phyloP scores from a whole-genome alignment of 2,329 filamentous ascomycete genomes.

The Bisporella sp. region DNA sequence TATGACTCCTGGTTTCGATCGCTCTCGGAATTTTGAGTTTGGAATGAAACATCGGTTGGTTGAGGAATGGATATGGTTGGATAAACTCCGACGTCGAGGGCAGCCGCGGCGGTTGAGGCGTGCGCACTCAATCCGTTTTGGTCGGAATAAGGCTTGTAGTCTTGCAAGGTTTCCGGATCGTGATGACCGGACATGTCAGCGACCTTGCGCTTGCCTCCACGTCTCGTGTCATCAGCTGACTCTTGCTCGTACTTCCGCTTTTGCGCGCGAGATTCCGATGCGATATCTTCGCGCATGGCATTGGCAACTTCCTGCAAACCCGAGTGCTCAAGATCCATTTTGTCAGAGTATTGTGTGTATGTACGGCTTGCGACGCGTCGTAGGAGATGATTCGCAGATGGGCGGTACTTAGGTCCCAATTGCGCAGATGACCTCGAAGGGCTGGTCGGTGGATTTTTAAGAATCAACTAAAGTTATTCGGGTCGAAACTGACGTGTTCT shows the following conservation, averaged over 20 bases:
- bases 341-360: conserved; percentile 24
- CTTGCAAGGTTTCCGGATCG: conserved; percentile 26
- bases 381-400: conserved; percentile 23
- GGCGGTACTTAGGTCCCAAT: conserved; percentile 12
- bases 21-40: conserved; percentile 34
- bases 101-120: conserved; percentile 51
- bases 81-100: conserved; percentile 35
- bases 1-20: conserved; percentile 31
- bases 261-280: conserved; percentile 16
- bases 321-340: conserved; percentile 27
- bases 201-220: conserved; percentile 22
- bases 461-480: conserved; percentile 20
- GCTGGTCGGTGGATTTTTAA: conserved; percentile 24
- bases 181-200: conserved; percentile 14
- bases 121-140: conserved; percentile 46
- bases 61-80: conserved; percentile 48
- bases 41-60: conserved; percentile 46
- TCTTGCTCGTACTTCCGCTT: conserved; percentile 29
- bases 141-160: conserved; percentile 34
- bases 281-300: conserved; percentile 27
- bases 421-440: conserved; percentile 28
- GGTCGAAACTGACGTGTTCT: conserved; percentile 26
- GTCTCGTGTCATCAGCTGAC: conserved; percentile 29
- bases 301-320: conserved; percentile 30
- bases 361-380: conserved; percentile 18